phyloP scores from a whole-genome alignment of 345 rosid genomes.

The Psidium guajava region DNA sequence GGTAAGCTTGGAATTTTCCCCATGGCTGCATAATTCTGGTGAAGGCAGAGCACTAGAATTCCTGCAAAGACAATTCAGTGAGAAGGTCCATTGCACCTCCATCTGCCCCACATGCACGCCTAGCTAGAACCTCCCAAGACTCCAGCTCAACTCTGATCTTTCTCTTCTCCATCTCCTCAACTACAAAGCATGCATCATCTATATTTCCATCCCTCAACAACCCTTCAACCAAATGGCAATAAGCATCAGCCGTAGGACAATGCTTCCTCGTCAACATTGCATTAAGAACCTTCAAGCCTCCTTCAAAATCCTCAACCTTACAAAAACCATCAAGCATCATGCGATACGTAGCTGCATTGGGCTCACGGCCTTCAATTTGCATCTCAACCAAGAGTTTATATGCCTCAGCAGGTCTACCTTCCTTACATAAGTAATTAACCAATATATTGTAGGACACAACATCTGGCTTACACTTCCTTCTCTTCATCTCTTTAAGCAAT shows the following conservation, averaged over 20 bases:
- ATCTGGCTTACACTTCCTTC: conserved; percentile 60
- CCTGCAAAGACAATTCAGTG: conserved; percentile 11
- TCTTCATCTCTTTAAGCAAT: conserved; percentile 73
- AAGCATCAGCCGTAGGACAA: conserved; percentile 48
- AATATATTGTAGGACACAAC: conserved; percentile 69
- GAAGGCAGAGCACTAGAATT: neutral
- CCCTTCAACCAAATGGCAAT: conserved; percentile 39
- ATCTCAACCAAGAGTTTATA: conserved; percentile 52
- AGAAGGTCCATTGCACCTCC: conserved; percentile 22
- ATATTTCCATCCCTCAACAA: conserved; percentile 38
- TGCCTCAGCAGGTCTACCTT: conserved; percentile 45
- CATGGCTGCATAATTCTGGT: neutral
- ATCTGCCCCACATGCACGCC: conserved; percentile 22
- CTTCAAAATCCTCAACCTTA: conserved; percentile 46
- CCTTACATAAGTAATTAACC: conserved; percentile 62
- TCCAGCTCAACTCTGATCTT: conserved; percentile 31
- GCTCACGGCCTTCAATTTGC: conserved; percentile 68
- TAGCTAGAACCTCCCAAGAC: conserved; percentile 45
- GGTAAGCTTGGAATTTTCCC: neutral
- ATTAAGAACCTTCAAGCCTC: conserved; percentile 58
- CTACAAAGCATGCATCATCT: conserved; percentile 52
- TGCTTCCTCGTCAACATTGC: conserved; percentile 62
- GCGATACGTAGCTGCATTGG: conserved; percentile 84
- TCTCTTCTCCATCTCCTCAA: conserved; percentile 73
- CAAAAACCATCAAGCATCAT: conserved; percentile 82